Base-by-base conservation (phyloP, 306 rosid genomes). In the Acacia acuminata region DNA sequence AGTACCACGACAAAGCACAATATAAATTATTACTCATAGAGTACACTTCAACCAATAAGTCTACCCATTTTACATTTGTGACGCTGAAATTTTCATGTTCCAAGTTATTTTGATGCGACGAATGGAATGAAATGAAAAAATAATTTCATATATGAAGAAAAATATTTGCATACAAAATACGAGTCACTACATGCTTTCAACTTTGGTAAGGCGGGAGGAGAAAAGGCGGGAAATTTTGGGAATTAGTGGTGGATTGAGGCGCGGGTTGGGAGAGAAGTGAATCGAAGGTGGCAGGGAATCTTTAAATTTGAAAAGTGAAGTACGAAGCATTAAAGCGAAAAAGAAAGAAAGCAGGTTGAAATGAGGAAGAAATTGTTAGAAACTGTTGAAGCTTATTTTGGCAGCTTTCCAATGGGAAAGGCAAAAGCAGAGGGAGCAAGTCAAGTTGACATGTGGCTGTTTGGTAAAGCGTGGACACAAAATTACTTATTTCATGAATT, bases 281-380 rank as follows among this genome's bases (percentile, higher is more conserved):
- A 30, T 53, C 50, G 9, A 64, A 2, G 8, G 24, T 2, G 7
- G 50, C 3, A 20, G 25, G 76, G 76, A 63, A 55, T 78, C 79
- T 83, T 38, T 53, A 79, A 84, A 84, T 66, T 79, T 67, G 73
- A 84, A 66, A 36, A 55, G 64, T 45, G 51, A 47, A 22, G 68
- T 34, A 1, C 15, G 84, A 75, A 32, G 15, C 78, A 30, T 20
- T 17, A 40, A 36, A 27, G 30, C 30, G 30, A 27, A 40, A 58
- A 56, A 0, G 11, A 2, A 20, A 55, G 12, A 0, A 8, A 20
- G 61, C 12, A 24, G 47, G 44, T 2, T 17, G 64, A 40, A 10
- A 38, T 14, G 44, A 22, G 22, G 50, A 48, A 48, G 79, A 75
- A 11, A 36, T 44, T 5, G 19, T 48, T 8, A 27, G 63, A 43